Evolutionary conservation across 1,139 yeast genomes (phyloP), one percentile per base, ranked within the genome.

Genomic region (Suhomyces guaymorum): DNA sequence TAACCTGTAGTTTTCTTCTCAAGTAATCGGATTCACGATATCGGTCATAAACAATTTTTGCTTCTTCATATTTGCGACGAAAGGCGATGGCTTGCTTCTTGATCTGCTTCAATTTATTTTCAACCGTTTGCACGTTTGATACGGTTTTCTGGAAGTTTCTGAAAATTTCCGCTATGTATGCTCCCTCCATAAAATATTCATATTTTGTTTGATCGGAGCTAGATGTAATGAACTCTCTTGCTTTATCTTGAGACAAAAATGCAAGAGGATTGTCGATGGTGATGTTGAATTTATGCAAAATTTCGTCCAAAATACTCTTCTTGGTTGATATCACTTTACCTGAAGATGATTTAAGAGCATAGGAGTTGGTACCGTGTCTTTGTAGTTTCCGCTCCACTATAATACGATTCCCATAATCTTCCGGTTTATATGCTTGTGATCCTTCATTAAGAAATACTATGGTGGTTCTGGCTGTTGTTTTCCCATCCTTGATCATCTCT

Each of bases 231-330:
- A 94, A 92, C 15, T 92, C 86, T 46, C 96, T 75, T 1, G 99
- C 98, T 42, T 83, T 86, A 50, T 94, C 97, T 57, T 94, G 99
- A 1, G 96, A 87, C 33, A 94, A 67, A 49, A 94, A 86, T 2
- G 96, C 88, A 75, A 94, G 78, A 6, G 97, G 97, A 51, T 94
- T 94, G 49, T 84, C 94, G 14, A 92, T 82, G 3, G 89, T 80
- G 30, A 92, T 82, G 28, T 84, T 80, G 54, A 84, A 88, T 43
- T 73, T 75, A 44, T 77, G 79, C 26, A 89, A 61, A 7, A 92
- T 82, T 9, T 75, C 76, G 44, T 80, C 88, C 23, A 92, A 61
- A 6, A 80, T 84, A 15, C 73, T 66, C 41, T 80, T 82, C 49
- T 81, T 84, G 7, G 66, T 69, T 3, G 88, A 77, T 1, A 86